phyloP scores from a whole-genome alignment of 352 stramenopile genomes.

The Pythium chondricola region DNA sequence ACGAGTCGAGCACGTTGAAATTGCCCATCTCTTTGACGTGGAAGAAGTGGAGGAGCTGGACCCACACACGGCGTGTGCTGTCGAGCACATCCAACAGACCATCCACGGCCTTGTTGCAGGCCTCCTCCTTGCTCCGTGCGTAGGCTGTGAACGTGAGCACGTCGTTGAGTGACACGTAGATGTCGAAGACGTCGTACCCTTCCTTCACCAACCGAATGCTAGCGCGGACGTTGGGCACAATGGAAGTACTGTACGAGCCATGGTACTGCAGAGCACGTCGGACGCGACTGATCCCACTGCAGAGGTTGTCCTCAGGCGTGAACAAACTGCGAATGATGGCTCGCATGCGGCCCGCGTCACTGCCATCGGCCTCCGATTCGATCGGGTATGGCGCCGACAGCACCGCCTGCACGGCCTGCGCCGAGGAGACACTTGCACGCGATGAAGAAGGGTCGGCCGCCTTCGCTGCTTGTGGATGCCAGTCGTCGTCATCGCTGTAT shows the following conservation, averaged over 20 bases:
- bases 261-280: constrained; percentile 55
- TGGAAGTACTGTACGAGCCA: constrained; percentile 33
- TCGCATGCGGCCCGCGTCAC: constrained; percentile 56
- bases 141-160: constrained; percentile 44
- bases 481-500: constrained; percentile 26
- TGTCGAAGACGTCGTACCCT: constrained; percentile 47
- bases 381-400: constrained; percentile 43
- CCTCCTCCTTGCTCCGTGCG: constrained; percentile 42
- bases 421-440: background rate
- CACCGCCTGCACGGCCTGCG: constrained; percentile 17
- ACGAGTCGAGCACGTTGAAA: constrained; percentile 44
- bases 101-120: constrained; percentile 54
- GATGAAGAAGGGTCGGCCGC: background rate
- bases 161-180: constrained; percentile 58
- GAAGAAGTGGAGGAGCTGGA: constrained; percentile 65
- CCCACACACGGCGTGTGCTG: constrained; percentile 45
- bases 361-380: constrained; percentile 27
- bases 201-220: constrained; percentile 62
- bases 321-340: constrained; percentile 74
- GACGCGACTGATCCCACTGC: constrained; percentile 44
- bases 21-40: constrained; percentile 52
- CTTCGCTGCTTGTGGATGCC: constrained; percentile 8
- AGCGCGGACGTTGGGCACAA: constrained; percentile 63
- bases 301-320: constrained; percentile 56
- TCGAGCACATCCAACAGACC: constrained; percentile 51